Base-by-base conservation (phyloP, 2,329 filamentous ascomycete species). In the Aschersonia sp. region DNA sequence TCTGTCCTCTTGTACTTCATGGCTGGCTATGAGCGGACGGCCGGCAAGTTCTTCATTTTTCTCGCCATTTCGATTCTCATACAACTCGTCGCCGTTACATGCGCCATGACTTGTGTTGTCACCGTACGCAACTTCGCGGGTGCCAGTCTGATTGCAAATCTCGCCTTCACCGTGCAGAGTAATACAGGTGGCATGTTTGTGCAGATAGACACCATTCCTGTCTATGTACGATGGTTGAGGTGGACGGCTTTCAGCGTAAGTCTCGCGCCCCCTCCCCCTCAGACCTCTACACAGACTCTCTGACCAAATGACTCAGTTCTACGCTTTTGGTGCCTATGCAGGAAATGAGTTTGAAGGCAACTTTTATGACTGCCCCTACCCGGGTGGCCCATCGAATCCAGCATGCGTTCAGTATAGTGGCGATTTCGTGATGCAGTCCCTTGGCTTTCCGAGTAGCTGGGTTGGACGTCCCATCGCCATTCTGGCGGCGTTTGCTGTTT, bases 211-310 rank as follows among this genome's bases (percentile, higher is more conserved):
- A 78, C 80, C 4, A 84, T 89, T 3, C 83, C 85, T 0, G 69
- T 89, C 1, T 89, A 88, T 55, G 77, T 87, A n/a, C 72, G 84
- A 48, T 89, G 85, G 85, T 66, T 85, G 2, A 89, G 87, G 58
- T 84, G 78, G 68, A 72, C 73, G 4, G 49, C 52, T 30, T 54
- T 50, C 43, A 51, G 49, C 40, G 52, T 53, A 31, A 49, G 50
- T 28, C n/a, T 31, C 7, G 29, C 20, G 20, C 20, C n/a, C n/a
- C n/a, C n/a, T 38, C 7, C 2, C 32, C 7, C 32, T 38, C 32
- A 12, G 12, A 12, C 32, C 32, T 38, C 3, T 38, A 38, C 12
- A 38, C 12, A 43, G n/a, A n/a, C 12, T 29, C 5, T 28, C 55
- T 64, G 44, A 63, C 47, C 0, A 5, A 9, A n/a, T 10, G 20